Percentiles rank a stretch among this genome's conserved stretches.
phyloP scores from a whole-genome alignment of 371 early-diverging fungal species.

The Synchytrium microbalum region DNA sequence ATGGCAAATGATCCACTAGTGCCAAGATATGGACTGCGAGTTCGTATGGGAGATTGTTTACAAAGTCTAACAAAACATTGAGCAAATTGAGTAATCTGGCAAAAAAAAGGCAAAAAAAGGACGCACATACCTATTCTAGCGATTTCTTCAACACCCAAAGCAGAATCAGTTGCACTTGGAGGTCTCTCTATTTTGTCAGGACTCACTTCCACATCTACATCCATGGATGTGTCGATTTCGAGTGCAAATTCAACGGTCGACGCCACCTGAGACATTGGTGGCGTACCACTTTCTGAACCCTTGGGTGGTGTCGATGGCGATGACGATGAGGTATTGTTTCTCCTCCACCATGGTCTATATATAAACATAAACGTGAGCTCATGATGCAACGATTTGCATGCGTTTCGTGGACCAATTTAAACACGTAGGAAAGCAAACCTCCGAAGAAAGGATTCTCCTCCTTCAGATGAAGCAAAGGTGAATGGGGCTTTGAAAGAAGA shows the following conservation, averaged over 20 bases:
- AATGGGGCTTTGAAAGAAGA: not conserved
- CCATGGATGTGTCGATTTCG: not conserved
- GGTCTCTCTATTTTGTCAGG: constrained; percentile 6
- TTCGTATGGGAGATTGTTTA: constrained; percentile 47
- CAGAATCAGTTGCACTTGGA: constrained; percentile 38
- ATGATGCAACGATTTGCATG: no score
- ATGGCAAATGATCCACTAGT: constrained; percentile 36
- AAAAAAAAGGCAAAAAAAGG: not conserved
- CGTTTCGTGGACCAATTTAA: no score
- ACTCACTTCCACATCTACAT: not conserved
- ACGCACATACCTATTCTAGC: constrained; percentile 18
- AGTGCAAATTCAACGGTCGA: not conserved
- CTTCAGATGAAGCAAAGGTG: not conserved
- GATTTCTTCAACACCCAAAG: constrained; percentile 34
- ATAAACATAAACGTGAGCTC: no score
- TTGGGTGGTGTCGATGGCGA: not conserved
- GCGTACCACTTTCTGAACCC: not conserved
- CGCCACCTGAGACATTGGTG: not conserved
- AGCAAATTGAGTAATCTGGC: no score
- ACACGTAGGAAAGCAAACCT: not conserved
- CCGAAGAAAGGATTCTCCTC: not conserved
- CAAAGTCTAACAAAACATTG: constrained; percentile 31
- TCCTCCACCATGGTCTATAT: not conserved
- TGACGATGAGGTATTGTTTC: not conserved
- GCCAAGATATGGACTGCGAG: constrained; percentile 54